Evolutionary conservation across 2,329 filamentous ascomycete species (phyloP), one percentile per base, ranked within the genome.

Genomic region (Graphiopsis chlorocephala): DNA sequence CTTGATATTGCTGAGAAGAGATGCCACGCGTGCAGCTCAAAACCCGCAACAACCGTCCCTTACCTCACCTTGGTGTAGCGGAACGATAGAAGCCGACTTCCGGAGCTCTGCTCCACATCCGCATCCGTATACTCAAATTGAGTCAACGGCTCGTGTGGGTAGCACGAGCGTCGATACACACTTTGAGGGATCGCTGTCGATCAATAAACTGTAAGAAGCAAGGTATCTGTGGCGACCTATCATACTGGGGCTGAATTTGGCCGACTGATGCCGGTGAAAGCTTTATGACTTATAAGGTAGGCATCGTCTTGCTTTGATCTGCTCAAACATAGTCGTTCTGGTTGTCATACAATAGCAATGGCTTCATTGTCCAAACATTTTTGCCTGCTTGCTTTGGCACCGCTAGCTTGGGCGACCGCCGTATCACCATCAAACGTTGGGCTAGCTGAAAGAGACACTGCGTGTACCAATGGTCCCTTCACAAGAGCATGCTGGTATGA

Each of bases 401-500:
- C 63, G 15, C 28, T 65, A 25, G 62, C 65, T 15, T 35, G 65
- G 31, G 47, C 64, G 2, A 60, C 60, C 20, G 60, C 48, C 28
- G 48, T 62, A 2, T 33, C 47, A 20, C 45, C 35, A 11, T 65
- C 56, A n/a, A 48, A 62, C 14, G 4, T 25, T 26, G 48, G 48
- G 7, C 26, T 59, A 2, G n/a, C 63, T 23, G 67, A 48, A 31
- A 58, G 60, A n/a, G 69, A 70, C 38, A 70, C 73, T n/a, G 69
- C 63, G 25, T 79, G 78, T 64, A 77, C 73, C 20, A 78, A 78
- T 59, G 72, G 72, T 4, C 73, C 77, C 33, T 67, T 68, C 10
- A 77, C 76, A 15, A 70, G 78, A 65, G 68, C 68, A 26, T 79
- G 78, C 64, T 79, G 77, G 78, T 72, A 69, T 29, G 70, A 72